Percentiles rank a stretch among this genome's conserved stretches.
phyloP scores from a whole-genome alignment of 129 eudicot species.

The Rutidosis leptorrhynchoides region DNA sequence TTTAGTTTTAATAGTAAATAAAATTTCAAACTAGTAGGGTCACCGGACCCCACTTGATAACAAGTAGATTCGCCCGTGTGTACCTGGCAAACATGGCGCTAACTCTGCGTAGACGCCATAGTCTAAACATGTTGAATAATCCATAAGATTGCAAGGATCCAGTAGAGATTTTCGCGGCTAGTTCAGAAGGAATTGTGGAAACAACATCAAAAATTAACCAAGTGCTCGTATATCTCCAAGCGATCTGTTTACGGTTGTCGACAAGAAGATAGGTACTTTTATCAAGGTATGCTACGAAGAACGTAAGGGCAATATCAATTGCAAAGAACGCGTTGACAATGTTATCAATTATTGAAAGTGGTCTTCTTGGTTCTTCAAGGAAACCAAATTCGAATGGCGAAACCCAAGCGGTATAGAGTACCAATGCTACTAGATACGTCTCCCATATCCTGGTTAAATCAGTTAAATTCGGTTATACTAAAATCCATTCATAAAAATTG shows the following conservation, averaged over 20 bases:
- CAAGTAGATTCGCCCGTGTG: no score
- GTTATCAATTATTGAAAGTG: slow-evolving; percentile 42
- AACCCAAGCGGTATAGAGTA: slow-evolving; percentile 57
- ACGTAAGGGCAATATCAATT: slow-evolving; percentile 43
- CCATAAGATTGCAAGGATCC: slow-evolving; percentile 46
- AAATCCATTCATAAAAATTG: background rate
- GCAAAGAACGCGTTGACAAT: slow-evolving; percentile 43
- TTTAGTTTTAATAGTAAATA: no score
- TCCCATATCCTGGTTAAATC: slow-evolving; percentile 42
- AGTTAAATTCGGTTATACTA: background rate
- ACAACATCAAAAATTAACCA: slow-evolving; percentile 63
- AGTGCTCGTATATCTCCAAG: slow-evolving; percentile 50
- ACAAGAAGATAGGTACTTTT: slow-evolving; percentile 42
- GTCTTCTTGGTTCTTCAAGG: slow-evolving; percentile 33
- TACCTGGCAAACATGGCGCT: slow-evolving; percentile 75
- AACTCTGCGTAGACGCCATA: slow-evolving; percentile 86
- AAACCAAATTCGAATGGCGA: slow-evolving; percentile 61
- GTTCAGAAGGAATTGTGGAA: slow-evolving; percentile 71
- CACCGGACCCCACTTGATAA: no score
- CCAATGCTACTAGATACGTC: slow-evolving; percentile 47
- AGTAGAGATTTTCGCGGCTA: slow-evolving; percentile 46
- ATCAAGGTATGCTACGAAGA: slow-evolving; percentile 54
- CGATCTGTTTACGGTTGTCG: slow-evolving; percentile 48
- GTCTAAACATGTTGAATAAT: slow-evolving; percentile 64
- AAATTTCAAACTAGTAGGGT: no score